These are phyloP conservation scores for Aureobasidium subglaciale DNA, from an alignment of 2,329 filamentous ascomycete genomes.

Conservation along the genomic window DNA sequence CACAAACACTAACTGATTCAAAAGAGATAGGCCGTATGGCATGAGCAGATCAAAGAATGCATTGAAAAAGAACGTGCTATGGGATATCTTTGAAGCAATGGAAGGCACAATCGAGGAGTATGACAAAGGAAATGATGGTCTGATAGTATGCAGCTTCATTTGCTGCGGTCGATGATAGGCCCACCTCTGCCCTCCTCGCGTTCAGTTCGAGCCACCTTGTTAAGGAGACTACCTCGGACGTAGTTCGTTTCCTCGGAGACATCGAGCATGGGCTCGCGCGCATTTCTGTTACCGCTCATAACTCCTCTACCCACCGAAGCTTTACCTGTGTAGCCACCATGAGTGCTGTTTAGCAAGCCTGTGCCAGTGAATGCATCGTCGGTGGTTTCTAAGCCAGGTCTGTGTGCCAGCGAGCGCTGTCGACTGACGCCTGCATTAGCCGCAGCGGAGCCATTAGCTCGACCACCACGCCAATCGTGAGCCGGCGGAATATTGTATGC, in stretches of 20 bases:
- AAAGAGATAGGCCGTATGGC: too few relatives aligned
- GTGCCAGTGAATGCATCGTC: slow-evolving; percentile 36
- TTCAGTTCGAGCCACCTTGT: slow-evolving; percentile 31
- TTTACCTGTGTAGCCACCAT: slow-evolving; percentile 33
- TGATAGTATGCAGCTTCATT: neutral
- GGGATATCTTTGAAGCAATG: neutral
- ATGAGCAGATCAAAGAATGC: too few relatives aligned
- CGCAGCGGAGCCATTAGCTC: neutral
- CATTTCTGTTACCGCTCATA: slow-evolving; percentile 36
- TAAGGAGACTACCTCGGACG: slow-evolving; percentile 42
- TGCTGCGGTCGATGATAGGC: slow-evolving; percentile 8
- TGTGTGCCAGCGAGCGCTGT: neutral
- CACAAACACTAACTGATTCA: too few relatives aligned
- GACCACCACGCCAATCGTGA: slow-evolving; percentile 38
- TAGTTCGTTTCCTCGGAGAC: slow-evolving; percentile 37
- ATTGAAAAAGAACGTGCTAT: too few relatives aligned
- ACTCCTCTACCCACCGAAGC: slow-evolving; percentile 36
- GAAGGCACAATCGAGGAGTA: neutral
- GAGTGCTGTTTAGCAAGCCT: slow-evolving; percentile 34
- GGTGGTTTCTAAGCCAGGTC: neutral
- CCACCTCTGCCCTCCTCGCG: slow-evolving; percentile 19
- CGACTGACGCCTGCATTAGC: neutral
- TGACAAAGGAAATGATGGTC: neutral
- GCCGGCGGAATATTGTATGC: slow-evolving; percentile 35
- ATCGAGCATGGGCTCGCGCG: slow-evolving; percentile 40